Base-by-base conservation (phyloP, 2,329 filamentous ascomycete species). In the Davidsoniella neocaledoniae region DNA sequence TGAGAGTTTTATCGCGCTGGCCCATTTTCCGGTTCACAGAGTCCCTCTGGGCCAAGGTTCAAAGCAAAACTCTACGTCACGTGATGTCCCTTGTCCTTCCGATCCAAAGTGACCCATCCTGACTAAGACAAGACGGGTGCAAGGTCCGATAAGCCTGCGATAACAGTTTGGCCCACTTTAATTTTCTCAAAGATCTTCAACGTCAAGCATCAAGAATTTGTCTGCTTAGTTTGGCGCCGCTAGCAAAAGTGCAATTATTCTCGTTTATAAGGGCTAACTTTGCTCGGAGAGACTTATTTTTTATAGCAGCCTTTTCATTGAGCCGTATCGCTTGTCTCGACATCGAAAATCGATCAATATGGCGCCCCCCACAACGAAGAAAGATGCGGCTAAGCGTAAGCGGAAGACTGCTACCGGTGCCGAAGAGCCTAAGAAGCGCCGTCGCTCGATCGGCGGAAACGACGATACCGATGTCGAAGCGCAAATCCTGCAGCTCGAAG, bases 401-500 rank as follows among this genome's bases (percentile, higher is more conserved):
- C 65, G 71, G 49, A 60, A 62, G 14, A 64, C 67, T 26, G 58
- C 25, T 16, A 12, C 43, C 2, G 43, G 23, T 17, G 63, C 62
- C 21, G 66, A 69, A 37, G 62, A 66, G 33, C 62, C 67, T 9
- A 68, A 69, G 57, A 79, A 80, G 60, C 68, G 71, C 53, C 60
- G 67, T 14, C 70, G 70, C 54, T 66, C 70, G 50, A 64, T 73
- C 54, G 65, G 66, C 63, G 64, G 66, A 58, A 66, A 70, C 54
- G 66, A 68, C 54, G 68, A 70, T 48, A 62, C 64, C 40, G 48
- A 79, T 59, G 63, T 69, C 43, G 74, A 81, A 60, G 71, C 75
- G 50, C 74, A 77, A 55, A 84, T 94, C 53, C 66, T 90, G 40
- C 67, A 77, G 49, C 73, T 95, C 49, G 88, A 95, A 66, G 72